Evolutionary conservation across 495 filamentous ascomycete genomes (phyloP), one percentile per base, ranked within the genome.

Genomic region (Amniculicola lignicola): DNA sequence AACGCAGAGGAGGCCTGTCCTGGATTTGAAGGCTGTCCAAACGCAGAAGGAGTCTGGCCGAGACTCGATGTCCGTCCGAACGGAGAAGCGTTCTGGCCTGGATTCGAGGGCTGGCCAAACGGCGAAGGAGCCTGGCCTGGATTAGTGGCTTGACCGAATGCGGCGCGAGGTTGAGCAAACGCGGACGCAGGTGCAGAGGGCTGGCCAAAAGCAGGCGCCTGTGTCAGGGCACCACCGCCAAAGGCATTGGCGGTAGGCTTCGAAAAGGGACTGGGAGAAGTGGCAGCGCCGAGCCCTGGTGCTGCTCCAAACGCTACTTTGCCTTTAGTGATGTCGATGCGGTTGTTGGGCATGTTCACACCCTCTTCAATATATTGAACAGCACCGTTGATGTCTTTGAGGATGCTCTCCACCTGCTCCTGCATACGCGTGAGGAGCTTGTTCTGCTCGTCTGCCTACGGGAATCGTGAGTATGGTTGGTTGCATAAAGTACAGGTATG

Each of bases 271-370:
- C 33, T 49, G 16, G 54, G 39, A n/a, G n/a, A n/a, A n/a, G n/a
- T n/a, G 7, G 54, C 31, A 19, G 42, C 33, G 14, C 33, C 3
- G 10, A 18, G 38, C 14, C 14, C 15, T 19, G 38, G 29, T 31
- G 47, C 31, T 2, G 21, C 19, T 10, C 5, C 10, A 21, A 25
- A 12, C 40, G 44, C 29, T 51, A 45, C 21, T 51, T 41, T 62
- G 52, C 46, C 48, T 23, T 27, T 70, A 65, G 43, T 67, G 11
- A 90, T 83, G 62, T 95, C 90, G 44, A 82, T 74, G 12, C 90
- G 81, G 62, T 95, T 95, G 0, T 88, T 88, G 64, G 92, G 90
- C 39, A 84, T 79, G 33, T 90, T 84, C 27, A 68, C 78, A 16
- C 79, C 84, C 14, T 82, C 79, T 11, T 83, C 64, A 19, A 95